Evolutionary conservation across 164 flowering plant species (phyloP).

Genomic region (Sedum album): DNA sequence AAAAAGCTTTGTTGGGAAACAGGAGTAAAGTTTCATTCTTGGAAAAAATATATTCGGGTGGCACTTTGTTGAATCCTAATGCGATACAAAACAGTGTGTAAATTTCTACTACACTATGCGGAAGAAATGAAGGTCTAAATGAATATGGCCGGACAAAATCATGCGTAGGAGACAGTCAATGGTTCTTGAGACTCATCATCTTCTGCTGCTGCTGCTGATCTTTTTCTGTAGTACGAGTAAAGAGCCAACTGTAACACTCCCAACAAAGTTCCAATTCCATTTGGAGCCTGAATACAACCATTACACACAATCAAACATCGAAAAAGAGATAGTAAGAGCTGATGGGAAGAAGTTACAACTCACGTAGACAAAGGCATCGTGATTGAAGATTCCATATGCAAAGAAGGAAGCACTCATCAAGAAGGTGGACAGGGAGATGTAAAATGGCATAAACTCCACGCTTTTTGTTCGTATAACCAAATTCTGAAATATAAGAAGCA

Average conservation of each 20-base stretch:
- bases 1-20: too few relatives aligned
- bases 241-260: slow-evolving; percentile 56
- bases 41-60: too few relatives aligned
- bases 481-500: slow-evolving; percentile 27
- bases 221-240: slow-evolving; percentile 42
- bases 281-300: slow-evolving; percentile 63
- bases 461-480: slow-evolving; percentile 49
- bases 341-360: not conserved
- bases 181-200: slow-evolving; percentile 32
- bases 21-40: too few relatives aligned
- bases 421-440: slow-evolving; percentile 51
- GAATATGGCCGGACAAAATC: too few relatives aligned
- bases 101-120: too few relatives aligned
- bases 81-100: too few relatives aligned
- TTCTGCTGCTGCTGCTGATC: slow-evolving; percentile 28
- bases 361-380: slow-evolving; percentile 47
- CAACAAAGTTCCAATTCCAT: slow-evolving; percentile 72
- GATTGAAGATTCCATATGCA: slow-evolving; percentile 40
- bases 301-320: too few relatives aligned
- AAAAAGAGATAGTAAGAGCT: not conserved
- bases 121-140: too few relatives aligned
- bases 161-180: slow-evolving; percentile 38
- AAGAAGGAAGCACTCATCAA: slow-evolving; percentile 54
- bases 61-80: too few relatives aligned
- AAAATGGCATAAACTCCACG: slow-evolving; percentile 74